Conservation (phyloP, 2,329 filamentous ascomycete genomes). For the Fusarium multiceps region DNA sequence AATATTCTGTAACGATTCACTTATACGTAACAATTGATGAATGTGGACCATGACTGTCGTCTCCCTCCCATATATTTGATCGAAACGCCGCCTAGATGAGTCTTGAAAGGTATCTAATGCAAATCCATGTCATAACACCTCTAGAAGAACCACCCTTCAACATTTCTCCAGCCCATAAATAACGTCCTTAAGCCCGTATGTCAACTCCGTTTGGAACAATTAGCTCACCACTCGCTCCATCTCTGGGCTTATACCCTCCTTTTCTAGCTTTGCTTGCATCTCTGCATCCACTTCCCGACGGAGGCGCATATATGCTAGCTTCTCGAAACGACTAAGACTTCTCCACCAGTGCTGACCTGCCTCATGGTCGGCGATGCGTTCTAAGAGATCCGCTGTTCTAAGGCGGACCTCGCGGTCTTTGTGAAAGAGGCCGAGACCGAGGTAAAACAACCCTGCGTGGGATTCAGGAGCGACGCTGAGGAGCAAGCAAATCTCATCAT, state of each 20-base stretch:
- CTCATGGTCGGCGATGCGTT: slow-evolving; percentile 85
- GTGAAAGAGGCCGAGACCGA: slow-evolving; percentile 92
- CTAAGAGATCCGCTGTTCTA: slow-evolving; percentile 81
- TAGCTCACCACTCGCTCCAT: slow-evolving; percentile 64
- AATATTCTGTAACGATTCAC: slow-evolving; percentile 24
- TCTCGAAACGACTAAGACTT: slow-evolving; percentile 86
- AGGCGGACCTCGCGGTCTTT: slow-evolving; percentile 82
- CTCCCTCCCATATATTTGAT: slow-evolving; percentile 28
- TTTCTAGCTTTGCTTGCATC: slow-evolving; percentile 58
- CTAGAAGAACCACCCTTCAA: slow-evolving; percentile 30
- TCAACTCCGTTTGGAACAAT: slow-evolving; percentile 29
- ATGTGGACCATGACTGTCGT: slow-evolving; percentile 11
- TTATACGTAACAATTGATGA: slow-evolving; percentile 10
- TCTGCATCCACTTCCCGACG: slow-evolving; percentile 72
- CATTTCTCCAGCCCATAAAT: slow-evolving; percentile 26
- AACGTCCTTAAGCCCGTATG: slow-evolving; percentile 12
- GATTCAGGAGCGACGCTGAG: slow-evolving; percentile 85
- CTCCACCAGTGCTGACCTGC: slow-evolving; percentile 95
- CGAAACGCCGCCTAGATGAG: slow-evolving; percentile 42
- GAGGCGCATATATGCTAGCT: slow-evolving; percentile 84
- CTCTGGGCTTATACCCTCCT: slow-evolving; percentile 55
- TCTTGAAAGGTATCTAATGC: slow-evolving; percentile 35
- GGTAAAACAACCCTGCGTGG: slow-evolving; percentile 89
- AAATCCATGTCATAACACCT: slow-evolving; percentile 34
- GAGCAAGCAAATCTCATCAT: slow-evolving; percentile 87